phyloP scores from a whole-genome alignment of 78 protist species.

The Tieghemostelium lacteum region DNA sequence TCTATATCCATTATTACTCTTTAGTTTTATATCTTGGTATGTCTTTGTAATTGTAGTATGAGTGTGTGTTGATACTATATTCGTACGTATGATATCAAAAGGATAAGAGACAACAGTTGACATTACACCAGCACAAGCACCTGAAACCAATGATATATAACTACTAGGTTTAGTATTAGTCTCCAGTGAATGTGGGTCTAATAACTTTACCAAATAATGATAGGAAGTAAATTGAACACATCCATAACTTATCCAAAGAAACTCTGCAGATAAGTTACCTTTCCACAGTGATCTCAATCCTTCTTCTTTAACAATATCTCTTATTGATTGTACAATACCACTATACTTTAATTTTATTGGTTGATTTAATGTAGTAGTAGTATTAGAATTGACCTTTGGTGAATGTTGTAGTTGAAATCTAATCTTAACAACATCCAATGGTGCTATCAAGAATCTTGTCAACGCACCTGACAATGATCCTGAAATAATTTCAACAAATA shows the following conservation, averaged over 20 bases:
- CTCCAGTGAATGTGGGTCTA: neutral
- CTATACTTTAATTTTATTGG: conserved; percentile 20
- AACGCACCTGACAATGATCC: conserved; percentile 72
- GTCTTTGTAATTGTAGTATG: neutral
- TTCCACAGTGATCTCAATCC: conserved; percentile 60
- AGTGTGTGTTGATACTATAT: conserved; percentile 25
- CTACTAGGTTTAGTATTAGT: conserved; percentile 24
- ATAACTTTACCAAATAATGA: neutral
- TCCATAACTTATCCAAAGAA: conserved; percentile 40
- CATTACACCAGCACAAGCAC: conserved; percentile 14
- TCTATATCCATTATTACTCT: neutral
- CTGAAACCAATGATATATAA: conserved; percentile 4
- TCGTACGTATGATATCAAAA: conserved; percentile 53
- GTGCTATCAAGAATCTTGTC: conserved; percentile 52
- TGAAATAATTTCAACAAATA: conserved; percentile 1
- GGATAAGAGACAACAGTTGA: conserved; percentile 51
- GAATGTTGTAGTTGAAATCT: conserved; percentile 36
- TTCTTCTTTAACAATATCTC: conserved; percentile 15
- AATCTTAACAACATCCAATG: conserved; percentile 71
- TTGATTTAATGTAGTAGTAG: neutral
- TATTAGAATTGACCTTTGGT: neutral
- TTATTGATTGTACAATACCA: conserved; percentile 34
- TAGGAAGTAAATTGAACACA: conserved; percentile 39
- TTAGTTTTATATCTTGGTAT: neutral
- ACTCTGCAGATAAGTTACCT: conserved; percentile 65